Conservation (phyloP, 805 yeast species). For the Metschnikowia arizonensis region DNA sequence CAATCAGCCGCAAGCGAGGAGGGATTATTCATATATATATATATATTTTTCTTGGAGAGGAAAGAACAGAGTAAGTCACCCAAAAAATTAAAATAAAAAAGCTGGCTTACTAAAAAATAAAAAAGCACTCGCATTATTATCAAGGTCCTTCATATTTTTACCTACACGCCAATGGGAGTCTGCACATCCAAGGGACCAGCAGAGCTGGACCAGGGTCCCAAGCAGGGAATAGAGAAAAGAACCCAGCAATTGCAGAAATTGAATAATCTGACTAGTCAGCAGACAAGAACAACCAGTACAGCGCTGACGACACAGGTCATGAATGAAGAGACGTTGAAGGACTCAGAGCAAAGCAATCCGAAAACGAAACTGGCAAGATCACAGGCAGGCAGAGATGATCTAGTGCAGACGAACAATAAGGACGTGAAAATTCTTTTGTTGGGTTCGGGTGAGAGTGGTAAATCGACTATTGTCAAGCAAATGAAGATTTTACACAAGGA, state of each 20-base stretch:
- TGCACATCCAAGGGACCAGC: conserved; percentile 7
- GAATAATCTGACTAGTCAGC: not conserved
- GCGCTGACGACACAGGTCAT: not conserved
- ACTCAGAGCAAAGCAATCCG: not conserved
- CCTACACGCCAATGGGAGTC: conserved; percentile 6
- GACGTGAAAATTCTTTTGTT: conserved; percentile 71
- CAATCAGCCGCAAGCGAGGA: not conserved
- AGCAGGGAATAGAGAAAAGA: not conserved
- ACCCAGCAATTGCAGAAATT: conserved; percentile 3
- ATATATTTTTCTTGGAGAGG: not conserved
- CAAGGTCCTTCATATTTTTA: not conserved
- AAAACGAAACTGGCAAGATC: not conserved
- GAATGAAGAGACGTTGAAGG: not conserved
- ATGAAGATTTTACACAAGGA: conserved; percentile 74
- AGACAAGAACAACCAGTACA: not conserved
- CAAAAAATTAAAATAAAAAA: not conserved
- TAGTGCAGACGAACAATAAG: conserved; percentile 21
- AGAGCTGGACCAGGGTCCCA: conserved; percentile 2
- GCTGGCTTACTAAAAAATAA: conserved; percentile 4
- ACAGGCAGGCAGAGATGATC: conserved; percentile 7
- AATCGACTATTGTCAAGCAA: conserved; percentile 76
- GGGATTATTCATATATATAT: not conserved
- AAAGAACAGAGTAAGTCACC: not conserved
- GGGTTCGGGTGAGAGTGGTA: conserved; percentile 88
- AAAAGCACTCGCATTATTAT: conserved; percentile 4